Evolutionary conservation across 768 basidiomycete species (phyloP), one percentile per base, ranked within the genome.

Genomic region (Suillus fuscotomentosus): DNA sequence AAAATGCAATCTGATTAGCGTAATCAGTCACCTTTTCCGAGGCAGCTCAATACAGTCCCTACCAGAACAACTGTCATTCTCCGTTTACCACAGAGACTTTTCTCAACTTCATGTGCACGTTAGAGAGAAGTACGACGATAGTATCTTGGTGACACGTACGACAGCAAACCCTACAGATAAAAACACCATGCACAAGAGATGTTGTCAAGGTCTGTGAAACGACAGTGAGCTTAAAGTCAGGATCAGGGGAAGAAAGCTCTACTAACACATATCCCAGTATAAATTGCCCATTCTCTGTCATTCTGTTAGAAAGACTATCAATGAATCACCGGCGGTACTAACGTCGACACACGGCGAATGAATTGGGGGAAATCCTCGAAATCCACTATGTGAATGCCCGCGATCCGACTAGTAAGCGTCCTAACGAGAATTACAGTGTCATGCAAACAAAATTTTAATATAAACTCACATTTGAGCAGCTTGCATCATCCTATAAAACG

Each of bases 1-100:
- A 59, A 11, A 59, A 41, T 5, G 39, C 9, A 20, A 59, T 59
- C 56, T 59, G 24, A 59, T 41, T 17, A 5, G 10, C 17, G 3
- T 24, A 59, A 42, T 59, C 11, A 42, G 20, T 7, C 56, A 20
- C 17, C 10, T 17, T 24, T 41, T 24, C 5, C 10, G 56, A 59
- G 39, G 24, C 17, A 41, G 10, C 17, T 3, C 39, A 42, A 59
- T 3, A 17, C 15, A 59, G 24, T 27, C n/a, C 56, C 10, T 59
- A 59, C 56, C 39, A 59, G 39, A 59, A 59, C 39, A 36, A 41
- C 42, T 59, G 56, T 1, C 39, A 59, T 59, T 42, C 24, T 59
- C 17, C 56, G 39, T 59, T 27, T 59, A 42, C 24, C 56, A 20
- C 24, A 42, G 15, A 59, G 39, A 59, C 5, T 59, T 24, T 59